phyloP scores from a whole-genome alignment of 805 yeast genomes.

The Nakazawaea wyomingensis region DNA sequence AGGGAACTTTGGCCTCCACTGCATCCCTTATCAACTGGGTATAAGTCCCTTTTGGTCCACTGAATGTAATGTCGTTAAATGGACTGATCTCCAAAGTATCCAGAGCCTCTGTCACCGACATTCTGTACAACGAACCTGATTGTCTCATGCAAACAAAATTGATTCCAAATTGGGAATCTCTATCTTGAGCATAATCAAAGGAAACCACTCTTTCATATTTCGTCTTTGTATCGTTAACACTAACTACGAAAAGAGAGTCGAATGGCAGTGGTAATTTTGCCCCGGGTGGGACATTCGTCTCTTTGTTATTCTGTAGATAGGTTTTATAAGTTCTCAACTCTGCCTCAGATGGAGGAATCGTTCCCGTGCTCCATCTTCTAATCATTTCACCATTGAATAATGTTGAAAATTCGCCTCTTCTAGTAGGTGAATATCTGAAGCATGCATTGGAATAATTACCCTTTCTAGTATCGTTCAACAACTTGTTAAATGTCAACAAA shows the following conservation, averaged over 20 bases:
- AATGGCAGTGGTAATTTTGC: slow-evolving; percentile 25
- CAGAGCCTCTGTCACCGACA: slow-evolving; percentile 67
- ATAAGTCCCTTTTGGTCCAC: slow-evolving; percentile 53
- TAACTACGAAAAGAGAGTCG: slow-evolving; percentile 67
- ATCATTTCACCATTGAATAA: slow-evolving; percentile 73
- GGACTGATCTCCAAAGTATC: slow-evolving; percentile 62
- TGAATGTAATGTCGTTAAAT: slow-evolving; percentile 55
- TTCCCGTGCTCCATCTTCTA: slow-evolving; percentile 75
- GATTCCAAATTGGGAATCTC: slow-evolving; percentile 43
- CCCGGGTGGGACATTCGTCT: neutral
- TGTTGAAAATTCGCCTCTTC: slow-evolving; percentile 72
- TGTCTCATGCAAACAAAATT: slow-evolving; percentile 84
- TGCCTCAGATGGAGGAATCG: slow-evolving; percentile 35
- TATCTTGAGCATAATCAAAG: slow-evolving; percentile 72
- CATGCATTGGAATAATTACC: slow-evolving; percentile 60
- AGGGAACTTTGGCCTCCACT: slow-evolving; percentile 13
- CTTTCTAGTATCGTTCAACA: slow-evolving; percentile 53
- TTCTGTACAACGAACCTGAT: slow-evolving; percentile 80
- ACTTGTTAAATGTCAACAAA: slow-evolving; percentile 51
- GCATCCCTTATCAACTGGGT: slow-evolving; percentile 35
- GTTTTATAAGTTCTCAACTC: slow-evolving; percentile 21
- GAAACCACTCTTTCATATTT: slow-evolving; percentile 79
- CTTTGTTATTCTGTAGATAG: slow-evolving; percentile 16
- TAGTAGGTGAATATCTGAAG: slow-evolving; percentile 59
- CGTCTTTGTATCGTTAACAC: slow-evolving; percentile 69